Evolutionary conservation across 2,329 filamentous ascomycete species (phyloP).

Genomic region (Bipolaris bicolor): DNA sequence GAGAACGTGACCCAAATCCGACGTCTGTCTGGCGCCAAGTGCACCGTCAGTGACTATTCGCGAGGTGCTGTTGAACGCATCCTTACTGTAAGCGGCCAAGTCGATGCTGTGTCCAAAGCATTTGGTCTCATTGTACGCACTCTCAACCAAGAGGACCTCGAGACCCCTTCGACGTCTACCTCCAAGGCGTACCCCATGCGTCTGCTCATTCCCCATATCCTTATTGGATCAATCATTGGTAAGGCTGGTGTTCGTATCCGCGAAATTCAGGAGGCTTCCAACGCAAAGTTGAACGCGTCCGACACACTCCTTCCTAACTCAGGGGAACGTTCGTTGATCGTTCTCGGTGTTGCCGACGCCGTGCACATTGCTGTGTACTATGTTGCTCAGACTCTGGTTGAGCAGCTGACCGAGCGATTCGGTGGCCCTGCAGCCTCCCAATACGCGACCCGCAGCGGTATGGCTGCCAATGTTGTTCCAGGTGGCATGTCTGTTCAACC

Average conservation of each 20-base stretch:
- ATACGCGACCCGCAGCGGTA: constrained; percentile 93
- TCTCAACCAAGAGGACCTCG: constrained; percentile 93
- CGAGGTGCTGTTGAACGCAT: constrained; percentile 97
- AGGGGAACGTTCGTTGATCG: constrained; percentile 95
- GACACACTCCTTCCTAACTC: constrained; percentile 93
- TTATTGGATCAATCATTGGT: constrained; percentile 98
- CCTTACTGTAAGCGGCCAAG: constrained; percentile 92
- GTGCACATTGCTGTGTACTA: constrained; percentile 99
- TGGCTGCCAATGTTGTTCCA: constrained; percentile 89
- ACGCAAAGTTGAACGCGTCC: constrained; percentile 93
- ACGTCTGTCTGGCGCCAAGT: constrained; percentile 93
- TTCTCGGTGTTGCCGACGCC: constrained; percentile 96
- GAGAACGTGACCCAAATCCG: constrained; percentile 98
- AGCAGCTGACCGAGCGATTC: constrained; percentile 96
- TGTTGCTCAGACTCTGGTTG: constrained; percentile 94
- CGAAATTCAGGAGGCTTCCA: constrained; percentile 97
- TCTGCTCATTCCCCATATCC: constrained; percentile 91
- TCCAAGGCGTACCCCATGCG: constrained; percentile 98
- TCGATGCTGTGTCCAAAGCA: constrained; percentile 97
- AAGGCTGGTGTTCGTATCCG: constrained; percentile 95
- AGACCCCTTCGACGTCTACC: constrained; percentile 84
- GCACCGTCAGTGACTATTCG: constrained; percentile 97
- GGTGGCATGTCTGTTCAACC: constrained; percentile 99
- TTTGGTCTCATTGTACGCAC: constrained; percentile 98
- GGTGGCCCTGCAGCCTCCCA: constrained; percentile 96